Percentiles rank a stretch among this genome's conserved stretches.
These are phyloP conservation scores for Xerocomus amazonicus DNA, from an alignment of 1,284 basidiomycete species.

Conservation along the genomic window DNA sequence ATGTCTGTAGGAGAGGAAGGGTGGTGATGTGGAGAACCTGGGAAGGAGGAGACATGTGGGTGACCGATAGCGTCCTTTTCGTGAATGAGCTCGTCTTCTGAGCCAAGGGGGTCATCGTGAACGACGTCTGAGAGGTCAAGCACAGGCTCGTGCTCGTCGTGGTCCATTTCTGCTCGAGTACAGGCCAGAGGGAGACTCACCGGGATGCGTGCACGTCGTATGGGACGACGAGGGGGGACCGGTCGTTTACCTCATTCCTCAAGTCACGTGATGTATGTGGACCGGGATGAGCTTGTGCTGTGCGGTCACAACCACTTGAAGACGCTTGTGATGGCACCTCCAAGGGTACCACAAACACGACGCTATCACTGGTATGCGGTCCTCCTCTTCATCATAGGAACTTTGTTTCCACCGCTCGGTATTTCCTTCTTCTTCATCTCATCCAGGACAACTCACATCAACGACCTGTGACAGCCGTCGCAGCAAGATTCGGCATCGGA, in stretches of 20 bases:
- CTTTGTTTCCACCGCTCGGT: conserved; percentile 87
- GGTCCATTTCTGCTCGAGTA: conserved; percentile 44
- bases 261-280: conserved; percentile 25
- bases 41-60: conserved; percentile 31
- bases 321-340: conserved; percentile 28
- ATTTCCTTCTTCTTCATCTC: conserved; percentile 22
- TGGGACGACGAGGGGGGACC: conserved; percentile 22
- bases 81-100: conserved; percentile 35
- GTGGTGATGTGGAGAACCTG: conserved; percentile 14
- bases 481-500: conserved; percentile 91
- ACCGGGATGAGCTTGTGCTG: too few species aligned
- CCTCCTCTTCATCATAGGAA: conserved; percentile 79
- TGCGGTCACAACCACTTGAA: conserved; percentile 1
- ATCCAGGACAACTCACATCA: background rate
- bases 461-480: conserved; percentile 66
- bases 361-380: conserved; percentile 82
- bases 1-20: conserved; percentile 22
- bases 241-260: conserved; percentile 32
- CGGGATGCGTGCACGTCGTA: conserved; percentile 17
- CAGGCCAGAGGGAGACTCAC: conserved; percentile 14
- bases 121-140: conserved; percentile 76
- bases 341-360: conserved; percentile 65
- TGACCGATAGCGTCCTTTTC: conserved; percentile 33
- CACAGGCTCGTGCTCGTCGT: conserved; percentile 57
- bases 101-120: conserved; percentile 59